Base-by-base conservation (phyloP, 192 early-diverging fungal species). In the Dissophora globulifera region DNA sequence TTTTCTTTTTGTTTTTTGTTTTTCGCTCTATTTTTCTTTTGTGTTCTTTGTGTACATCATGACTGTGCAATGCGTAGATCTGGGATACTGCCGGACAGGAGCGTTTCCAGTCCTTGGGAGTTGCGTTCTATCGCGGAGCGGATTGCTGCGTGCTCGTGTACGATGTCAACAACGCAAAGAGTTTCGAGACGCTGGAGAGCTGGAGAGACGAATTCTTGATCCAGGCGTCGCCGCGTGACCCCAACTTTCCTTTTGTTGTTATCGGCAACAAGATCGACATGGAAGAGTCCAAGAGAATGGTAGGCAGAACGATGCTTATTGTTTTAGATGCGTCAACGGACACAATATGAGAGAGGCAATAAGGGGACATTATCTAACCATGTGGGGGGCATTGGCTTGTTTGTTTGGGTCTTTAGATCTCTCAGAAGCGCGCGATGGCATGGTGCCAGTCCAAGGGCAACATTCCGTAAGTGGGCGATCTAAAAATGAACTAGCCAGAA, bases 71-170 rank as follows among this genome's bases (percentile, higher is more conserved):
- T n/a, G n/a, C n/a, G 20, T 69, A 96, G 91, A 96, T 96, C 78
- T 97, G 96, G 97, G 96, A 98, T 74, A 97, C 96, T 17, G 98
- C 98, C 19, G 98, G 98, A 43, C 97, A 99, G 82, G 98, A 99
- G 84, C 90, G 96, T 55, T 99, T 99, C 85, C 98, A 99, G 81
- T 91, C 88, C 38, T 87, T 99, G 26, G 98, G 98, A 23, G 98
- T 99, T 49, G 98, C 98, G 8, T 99, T 99, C 67, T 99, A 99
- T 55, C 91, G 96, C 53, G 97, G 97, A 46, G 96, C 98, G 15
- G 98, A 99, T 84, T 99, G 96, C 86, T 99, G 98, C 74, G 95
- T 97, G 40, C 85, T 99, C 32, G 93, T 94, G 31, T 97, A 94
- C 71, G 98, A 99, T 66, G 96, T 99, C 58, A 98, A 94, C 74